Evolutionary conservation across 805 yeast species (phyloP).

Genomic region (Sugiyamaella americana): DNA sequence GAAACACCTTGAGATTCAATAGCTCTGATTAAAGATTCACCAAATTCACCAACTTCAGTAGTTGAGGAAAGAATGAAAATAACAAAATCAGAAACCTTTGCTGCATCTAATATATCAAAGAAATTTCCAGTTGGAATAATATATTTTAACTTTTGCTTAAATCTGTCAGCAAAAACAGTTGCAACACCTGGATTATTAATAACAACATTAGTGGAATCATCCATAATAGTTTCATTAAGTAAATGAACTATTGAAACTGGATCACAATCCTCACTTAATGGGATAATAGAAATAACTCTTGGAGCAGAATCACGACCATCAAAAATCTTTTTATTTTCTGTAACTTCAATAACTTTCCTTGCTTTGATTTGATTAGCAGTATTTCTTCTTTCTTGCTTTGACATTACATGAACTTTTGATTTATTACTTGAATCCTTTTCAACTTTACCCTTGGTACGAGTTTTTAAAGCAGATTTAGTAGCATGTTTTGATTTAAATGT

Average conservation of each 20-base stretch:
- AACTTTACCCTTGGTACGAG: conserved; percentile 73
- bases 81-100: conserved; percentile 83
- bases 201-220: conserved; percentile 7
- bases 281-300: conserved; percentile 72
- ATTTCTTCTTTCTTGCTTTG: conserved; percentile 58
- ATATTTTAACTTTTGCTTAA: conserved; percentile 65
- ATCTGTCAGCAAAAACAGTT: conserved; percentile 44
- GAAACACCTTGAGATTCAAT: conserved; percentile 90
- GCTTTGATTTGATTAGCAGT: conserved; percentile 69
- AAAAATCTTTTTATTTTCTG: conserved; percentile 60
- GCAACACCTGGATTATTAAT: conserved; percentile 18
- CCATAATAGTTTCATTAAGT: conserved; percentile 23
- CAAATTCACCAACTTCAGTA: conserved; percentile 75
- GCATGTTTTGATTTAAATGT: conserved; percentile 89
- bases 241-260: conserved; percentile 25
- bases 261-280: conserved; percentile 68
- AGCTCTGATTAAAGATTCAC: conserved; percentile 86
- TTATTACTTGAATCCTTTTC: conserved; percentile 51
- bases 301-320: conserved; percentile 78
- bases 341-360: conserved; percentile 58
- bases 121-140: conserved; percentile 59
- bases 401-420: conserved; percentile 15
- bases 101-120: conserved; percentile 71
- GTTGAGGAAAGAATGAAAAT: conserved; percentile 84
- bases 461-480: conserved; percentile 79